Conservation (phyloP, 768 basidiomycete genomes). For the Pleurotus sapidus region DNA sequence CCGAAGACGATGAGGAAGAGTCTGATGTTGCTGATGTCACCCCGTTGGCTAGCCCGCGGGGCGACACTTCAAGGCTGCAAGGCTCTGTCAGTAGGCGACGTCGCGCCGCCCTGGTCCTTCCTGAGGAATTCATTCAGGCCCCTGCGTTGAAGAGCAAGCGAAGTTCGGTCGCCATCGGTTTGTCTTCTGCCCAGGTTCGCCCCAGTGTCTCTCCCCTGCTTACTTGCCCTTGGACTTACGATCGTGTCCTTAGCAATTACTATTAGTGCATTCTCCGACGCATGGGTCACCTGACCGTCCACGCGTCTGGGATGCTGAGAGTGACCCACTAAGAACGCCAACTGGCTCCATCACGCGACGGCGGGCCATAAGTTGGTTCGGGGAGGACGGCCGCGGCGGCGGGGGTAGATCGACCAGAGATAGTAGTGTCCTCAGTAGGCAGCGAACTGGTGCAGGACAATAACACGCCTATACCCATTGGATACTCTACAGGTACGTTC, state of each 20-base stretch:
- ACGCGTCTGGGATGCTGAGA: constrained; percentile 28
- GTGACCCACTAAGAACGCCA: constrained; percentile 22
- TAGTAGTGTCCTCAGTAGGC: constrained; percentile 2
- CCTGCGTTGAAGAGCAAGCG: constrained; percentile 49
- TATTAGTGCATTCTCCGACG: constrained; percentile 66
- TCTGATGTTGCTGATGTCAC: constrained; percentile 12
- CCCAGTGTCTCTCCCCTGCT: not conserved
- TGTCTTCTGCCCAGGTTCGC: constrained; percentile 72
- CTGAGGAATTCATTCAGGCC: constrained; percentile 39
- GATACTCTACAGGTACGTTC: not conserved
- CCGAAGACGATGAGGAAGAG: constrained; percentile 25
- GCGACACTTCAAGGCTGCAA: not conserved
- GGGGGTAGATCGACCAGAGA: constrained; percentile 15
- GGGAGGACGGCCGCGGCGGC: constrained; percentile 25
- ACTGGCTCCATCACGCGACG: constrained; percentile 30
- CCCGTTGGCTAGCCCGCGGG: not conserved
- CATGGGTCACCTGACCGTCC: constrained; percentile 34
- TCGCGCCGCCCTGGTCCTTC: constrained; percentile 44
- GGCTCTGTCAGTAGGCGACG: constrained; percentile 25
- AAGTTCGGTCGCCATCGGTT: constrained; percentile 60
- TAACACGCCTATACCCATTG: not conserved
- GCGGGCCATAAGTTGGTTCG: constrained; percentile 41
- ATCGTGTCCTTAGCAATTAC: constrained; percentile 43
- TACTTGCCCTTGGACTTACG: not conserved
- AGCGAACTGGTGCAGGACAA: not conserved